These are phyloP conservation scores for Bombardia bombarda DNA, from an alignment of 495 filamentous ascomycete species.

Conservation along the genomic window DNA sequence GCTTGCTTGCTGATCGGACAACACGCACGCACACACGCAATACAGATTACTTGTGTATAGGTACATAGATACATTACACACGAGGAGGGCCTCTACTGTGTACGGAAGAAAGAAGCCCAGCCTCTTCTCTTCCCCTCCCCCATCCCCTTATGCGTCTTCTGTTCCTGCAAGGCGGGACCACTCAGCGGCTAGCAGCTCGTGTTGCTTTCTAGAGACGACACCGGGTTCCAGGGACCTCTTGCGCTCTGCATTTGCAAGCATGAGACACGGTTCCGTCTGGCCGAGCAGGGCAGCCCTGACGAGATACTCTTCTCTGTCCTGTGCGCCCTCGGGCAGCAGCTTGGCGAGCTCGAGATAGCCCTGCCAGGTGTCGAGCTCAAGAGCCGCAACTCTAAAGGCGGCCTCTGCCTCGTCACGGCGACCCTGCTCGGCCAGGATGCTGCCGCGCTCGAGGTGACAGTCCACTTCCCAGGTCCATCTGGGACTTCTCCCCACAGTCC, in stretches of 20 bases:
- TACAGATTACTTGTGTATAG: too few species aligned
- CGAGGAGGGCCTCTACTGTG: too few species aligned
- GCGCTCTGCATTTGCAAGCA: conserved; percentile 1
- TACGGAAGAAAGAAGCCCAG: too few species aligned
- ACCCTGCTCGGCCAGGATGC: conserved; percentile 12
- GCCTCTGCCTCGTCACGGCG: conserved; percentile 11
- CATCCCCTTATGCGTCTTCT: too few species aligned
- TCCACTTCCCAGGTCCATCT: conserved; percentile 24
- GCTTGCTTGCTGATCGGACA: too few species aligned
- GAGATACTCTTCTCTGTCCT: conserved; percentile 13
- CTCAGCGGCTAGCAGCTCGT: conserved; percentile 3
- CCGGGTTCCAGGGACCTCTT: neutral
- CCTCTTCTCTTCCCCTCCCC: too few species aligned
- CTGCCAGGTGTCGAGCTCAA: conserved; percentile 20
- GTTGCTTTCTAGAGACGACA: neutral
- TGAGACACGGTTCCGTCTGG: conserved; percentile 10
- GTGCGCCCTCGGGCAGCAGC: conserved; percentile 12
- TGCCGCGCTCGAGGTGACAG: conserved; percentile 19
- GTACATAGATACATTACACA: too few species aligned
- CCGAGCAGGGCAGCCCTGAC: conserved; percentile 23
- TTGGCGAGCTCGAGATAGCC: conserved; percentile 18
- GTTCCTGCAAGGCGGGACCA: conserved; percentile 3
- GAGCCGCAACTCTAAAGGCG: conserved; percentile 12
- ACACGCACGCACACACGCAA: too few species aligned
- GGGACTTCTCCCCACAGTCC: conserved; percentile 4